These are phyloP conservation scores for Elasticomyces elasticus DNA, from an alignment of 495 filamentous ascomycete genomes.

Conservation along the genomic window DNA sequence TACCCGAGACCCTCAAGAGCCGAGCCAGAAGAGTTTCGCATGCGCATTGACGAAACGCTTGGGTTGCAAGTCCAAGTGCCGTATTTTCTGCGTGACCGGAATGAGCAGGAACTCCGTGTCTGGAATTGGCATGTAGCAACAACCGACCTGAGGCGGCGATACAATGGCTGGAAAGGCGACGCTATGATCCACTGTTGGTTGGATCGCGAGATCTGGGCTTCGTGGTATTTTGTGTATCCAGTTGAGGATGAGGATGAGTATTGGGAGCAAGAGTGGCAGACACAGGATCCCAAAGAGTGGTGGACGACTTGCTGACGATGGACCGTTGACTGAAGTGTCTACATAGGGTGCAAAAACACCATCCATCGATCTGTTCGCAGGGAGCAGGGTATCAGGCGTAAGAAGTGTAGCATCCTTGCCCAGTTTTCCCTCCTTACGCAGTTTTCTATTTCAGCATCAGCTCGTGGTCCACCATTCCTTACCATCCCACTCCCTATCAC, in stretches of 20 bases:
- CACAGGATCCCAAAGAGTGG: not conserved
- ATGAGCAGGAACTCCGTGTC: not conserved
- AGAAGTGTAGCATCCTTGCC: too few relatives aligned
- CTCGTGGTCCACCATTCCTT: too few relatives aligned
- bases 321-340: not conserved
- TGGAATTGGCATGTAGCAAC: not conserved
- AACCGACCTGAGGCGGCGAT: not conserved
- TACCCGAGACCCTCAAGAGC: too few relatives aligned
- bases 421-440: too few relatives aligned
- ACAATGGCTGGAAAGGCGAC: not conserved
- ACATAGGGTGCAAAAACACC: too few relatives aligned
- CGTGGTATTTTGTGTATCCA: not conserved
- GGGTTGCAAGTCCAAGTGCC: too few relatives aligned
- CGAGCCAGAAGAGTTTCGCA: too few relatives aligned
- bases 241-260: not conserved
- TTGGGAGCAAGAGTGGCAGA: not conserved
- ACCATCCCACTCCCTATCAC: too few relatives aligned
- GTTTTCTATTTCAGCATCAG: too few relatives aligned
- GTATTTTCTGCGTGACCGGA: not conserved
- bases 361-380: too few relatives aligned
- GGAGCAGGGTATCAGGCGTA: too few relatives aligned
- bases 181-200: not conserved
- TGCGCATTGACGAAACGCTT: too few relatives aligned
- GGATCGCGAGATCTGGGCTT: not conserved
- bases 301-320: not conserved